Evolutionary conservation across 2,329 filamentous ascomycete species (phyloP), one percentile per base, ranked within the genome.

Genomic region (Fusarium sp.): DNA sequence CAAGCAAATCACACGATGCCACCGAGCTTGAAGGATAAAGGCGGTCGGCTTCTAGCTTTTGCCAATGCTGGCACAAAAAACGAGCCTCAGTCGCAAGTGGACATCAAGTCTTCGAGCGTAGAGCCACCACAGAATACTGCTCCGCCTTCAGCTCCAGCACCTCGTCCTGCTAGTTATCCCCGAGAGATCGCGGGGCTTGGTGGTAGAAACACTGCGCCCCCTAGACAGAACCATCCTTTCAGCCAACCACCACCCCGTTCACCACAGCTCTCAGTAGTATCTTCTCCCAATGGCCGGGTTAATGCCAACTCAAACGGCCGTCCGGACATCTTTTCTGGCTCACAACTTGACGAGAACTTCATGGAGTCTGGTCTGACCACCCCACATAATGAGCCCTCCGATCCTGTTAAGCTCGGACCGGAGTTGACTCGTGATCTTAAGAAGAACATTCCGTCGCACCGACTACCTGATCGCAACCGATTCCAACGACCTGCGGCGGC

Each of bases 341-440:
- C 79, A 6, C 78, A 81, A 59, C 75, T 81, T 7, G 78, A 77
- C 13, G 79, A 81, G 11, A 75, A 75, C 45, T 81, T 81, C 40
- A 79, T 81, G 78, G 75, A 77, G 20, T 81, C 79, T 30, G 77
- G 78, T 8, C 65, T 79, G 6, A 79, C 79, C 12, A 80, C 79
- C 15, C 79, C 79, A 15, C 74, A 72, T 16, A 79, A 77, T 31
- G 78, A 79, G 47, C 74, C 65, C 18, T 72, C 68, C 8, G 73
- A 69, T 15, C 61, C 61, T 23, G 51, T 75, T 42, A 61, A 71
- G 40, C 70, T 75, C 11, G 62, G 52, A 20, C 68, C 68, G 12
- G 72, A 74, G 49, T 57, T 74, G 50, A 57, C 71, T 55, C 71
- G 65, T 16, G 72, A 74, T 44, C 72, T 74, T 37, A 69, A 60